These are phyloP conservation scores for Iris pallida DNA, from an alignment of 116 monocot species.

Conservation along the genomic window DNA sequence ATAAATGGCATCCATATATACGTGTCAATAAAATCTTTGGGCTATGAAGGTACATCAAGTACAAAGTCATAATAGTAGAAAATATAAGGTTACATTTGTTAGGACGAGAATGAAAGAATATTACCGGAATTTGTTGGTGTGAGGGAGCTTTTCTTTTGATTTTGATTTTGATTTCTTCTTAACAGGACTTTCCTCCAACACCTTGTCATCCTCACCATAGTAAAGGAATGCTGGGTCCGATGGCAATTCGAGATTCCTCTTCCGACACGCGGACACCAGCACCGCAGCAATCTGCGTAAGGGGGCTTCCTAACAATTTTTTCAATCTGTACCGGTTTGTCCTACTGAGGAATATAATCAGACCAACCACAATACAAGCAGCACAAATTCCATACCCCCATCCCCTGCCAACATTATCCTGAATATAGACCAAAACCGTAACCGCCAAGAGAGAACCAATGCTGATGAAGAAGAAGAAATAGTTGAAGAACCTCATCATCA, in stretches of 20 bases:
- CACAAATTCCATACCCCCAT: conserved; percentile 83
- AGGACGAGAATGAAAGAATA: no score
- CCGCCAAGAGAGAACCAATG: conserved; percentile 82
- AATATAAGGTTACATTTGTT: no score
- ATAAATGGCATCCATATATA: no score
- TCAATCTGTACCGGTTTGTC: conserved; percentile 61
- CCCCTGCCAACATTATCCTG: conserved; percentile 72
- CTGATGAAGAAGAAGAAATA: conserved; percentile 99
- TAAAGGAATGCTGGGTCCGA: conserved; percentile 48
- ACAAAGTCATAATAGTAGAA: no score
- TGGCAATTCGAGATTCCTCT: conserved; percentile 43
- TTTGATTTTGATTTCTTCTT: no score
- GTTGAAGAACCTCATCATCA: conserved; percentile 76
- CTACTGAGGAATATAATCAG: conserved; percentile 57
- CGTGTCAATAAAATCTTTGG: no score
- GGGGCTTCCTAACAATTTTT: conserved; percentile 82
- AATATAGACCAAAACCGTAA: conserved; percentile 82
- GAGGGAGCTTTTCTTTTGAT: no score
- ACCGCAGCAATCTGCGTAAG: conserved; percentile 75
- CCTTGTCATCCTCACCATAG: no score
- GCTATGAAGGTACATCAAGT: no score
- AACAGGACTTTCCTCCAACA: no score
- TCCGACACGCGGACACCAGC: conserved; percentile 57
- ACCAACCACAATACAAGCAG: conserved; percentile 43
- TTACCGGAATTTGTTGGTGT: no score